Conservation (phyloP, 306 rosid species). For the Quercus robur region DNA sequence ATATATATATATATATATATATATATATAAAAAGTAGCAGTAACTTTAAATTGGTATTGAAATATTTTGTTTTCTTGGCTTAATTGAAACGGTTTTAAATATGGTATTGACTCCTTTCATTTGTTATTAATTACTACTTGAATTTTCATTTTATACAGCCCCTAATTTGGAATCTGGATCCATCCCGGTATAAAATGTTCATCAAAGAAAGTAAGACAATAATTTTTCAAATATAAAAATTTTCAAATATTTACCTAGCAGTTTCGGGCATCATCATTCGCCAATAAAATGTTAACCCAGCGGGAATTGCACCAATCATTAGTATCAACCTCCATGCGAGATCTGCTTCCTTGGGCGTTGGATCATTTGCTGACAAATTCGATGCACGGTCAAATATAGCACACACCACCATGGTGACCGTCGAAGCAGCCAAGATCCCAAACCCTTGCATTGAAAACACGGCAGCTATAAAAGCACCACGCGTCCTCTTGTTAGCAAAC, state of each 20-base stretch:
- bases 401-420: conserved; percentile 57
- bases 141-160: too few species aligned
- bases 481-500: conserved; percentile 66
- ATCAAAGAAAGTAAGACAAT: too few species aligned
- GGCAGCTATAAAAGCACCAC: conserved; percentile 79
- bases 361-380: not conserved
- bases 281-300: conserved; percentile 79
- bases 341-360: conserved; percentile 49
- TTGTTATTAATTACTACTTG: too few species aligned
- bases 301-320: conserved; percentile 70
- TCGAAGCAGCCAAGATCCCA: conserved; percentile 64
- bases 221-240: too few species aligned
- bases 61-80: too few species aligned
- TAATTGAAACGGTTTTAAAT: too few species aligned
- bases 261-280: conserved; percentile 91
- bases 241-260: conserved; percentile 50
- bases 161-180: too few species aligned
- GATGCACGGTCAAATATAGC: conserved; percentile 29
- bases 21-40: too few species aligned
- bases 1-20: too few species aligned
- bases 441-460: conserved; percentile 83
- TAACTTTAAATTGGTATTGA: too few species aligned
- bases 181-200: too few species aligned
- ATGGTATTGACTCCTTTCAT: too few species aligned
- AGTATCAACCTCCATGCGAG: conserved; percentile 71